A percentile compares a stretch with the other conserved stretches of the same genome.
Evolutionary conservation across 495 filamentous ascomycete species (phyloP).

Genomic region (Hyphodiscus hymeniophilus): DNA sequence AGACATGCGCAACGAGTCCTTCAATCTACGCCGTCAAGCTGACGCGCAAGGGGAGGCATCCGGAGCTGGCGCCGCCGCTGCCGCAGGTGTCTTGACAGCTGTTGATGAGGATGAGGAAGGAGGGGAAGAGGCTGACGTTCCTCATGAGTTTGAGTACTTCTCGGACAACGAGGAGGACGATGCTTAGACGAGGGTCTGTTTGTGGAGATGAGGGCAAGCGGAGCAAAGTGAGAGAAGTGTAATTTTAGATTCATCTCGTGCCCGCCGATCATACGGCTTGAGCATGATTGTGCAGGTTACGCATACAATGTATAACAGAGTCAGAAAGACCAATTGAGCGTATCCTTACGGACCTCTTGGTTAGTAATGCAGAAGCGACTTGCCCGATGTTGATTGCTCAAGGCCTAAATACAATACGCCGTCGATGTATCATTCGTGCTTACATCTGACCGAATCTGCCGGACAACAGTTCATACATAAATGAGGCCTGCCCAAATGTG

Average conservation of each 20-base stretch:
- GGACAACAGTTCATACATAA: too few species aligned
- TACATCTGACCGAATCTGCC: too few species aligned
- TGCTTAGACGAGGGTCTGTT: not conserved
- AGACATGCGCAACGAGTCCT: slow-evolving; percentile 18
- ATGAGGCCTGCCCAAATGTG: too few species aligned
- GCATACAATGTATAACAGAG: slow-evolving; percentile 16
- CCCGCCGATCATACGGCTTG: slow-evolving; percentile 14
- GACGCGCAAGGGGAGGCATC: slow-evolving; percentile 29
- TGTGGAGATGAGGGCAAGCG: slow-evolving; percentile 25
- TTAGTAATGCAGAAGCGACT: too few species aligned
- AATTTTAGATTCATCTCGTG: slow-evolving; percentile 21
- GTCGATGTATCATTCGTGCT: too few species aligned
- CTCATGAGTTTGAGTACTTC: slow-evolving; percentile 79
- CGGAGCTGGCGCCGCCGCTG: slow-evolving; percentile 49
- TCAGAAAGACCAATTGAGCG: not conserved
- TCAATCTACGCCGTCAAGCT: slow-evolving; percentile 17
- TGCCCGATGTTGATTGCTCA: too few species aligned
- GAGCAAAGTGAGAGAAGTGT: slow-evolving; percentile 8
- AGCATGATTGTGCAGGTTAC: not conserved
- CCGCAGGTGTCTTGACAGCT: slow-evolving; percentile 71
- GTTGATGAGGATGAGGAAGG: slow-evolving; percentile 83
- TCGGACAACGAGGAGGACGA: slow-evolving; percentile 59
- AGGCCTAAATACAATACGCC: too few species aligned
- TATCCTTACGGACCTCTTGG: too few species aligned
- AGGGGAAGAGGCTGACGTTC: slow-evolving; percentile 70